Percentiles rank a stretch among this genome's conserved stretches.
Evolutionary conservation across 2,329 filamentous ascomycete species (phyloP).

Genomic region (Botrytis tulipae): DNA sequence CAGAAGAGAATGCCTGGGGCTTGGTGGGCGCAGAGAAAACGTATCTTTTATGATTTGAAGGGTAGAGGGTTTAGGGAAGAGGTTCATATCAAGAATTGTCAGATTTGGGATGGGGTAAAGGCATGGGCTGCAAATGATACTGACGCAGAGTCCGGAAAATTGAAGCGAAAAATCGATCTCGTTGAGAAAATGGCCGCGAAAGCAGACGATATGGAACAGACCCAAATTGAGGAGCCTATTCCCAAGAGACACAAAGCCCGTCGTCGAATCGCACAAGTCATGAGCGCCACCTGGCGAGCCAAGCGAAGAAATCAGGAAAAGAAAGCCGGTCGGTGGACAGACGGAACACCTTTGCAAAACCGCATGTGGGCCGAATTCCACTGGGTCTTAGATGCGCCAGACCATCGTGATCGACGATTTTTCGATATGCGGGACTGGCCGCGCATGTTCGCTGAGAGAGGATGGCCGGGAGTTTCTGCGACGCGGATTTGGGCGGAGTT

Average conservation of each 20-base stretch:
- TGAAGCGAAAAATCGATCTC: conserved; percentile 13
- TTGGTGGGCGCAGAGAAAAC: conserved; percentile 27
- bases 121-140: conserved; percentile 9
- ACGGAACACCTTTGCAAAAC: conserved; percentile 28
- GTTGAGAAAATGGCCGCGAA: not conserved
- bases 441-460: not conserved
- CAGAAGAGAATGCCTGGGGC: conserved; percentile 23
- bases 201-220: not conserved
- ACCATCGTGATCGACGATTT: conserved; percentile 15
- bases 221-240: not conserved
- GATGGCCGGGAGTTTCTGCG: not conserved
- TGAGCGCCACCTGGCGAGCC: conserved; percentile 28
- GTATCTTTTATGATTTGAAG: conserved; percentile 20
- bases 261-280: conserved; percentile 23
- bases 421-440: conserved; percentile 9
- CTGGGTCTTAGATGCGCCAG: conserved; percentile 29
- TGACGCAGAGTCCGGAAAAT: not conserved
- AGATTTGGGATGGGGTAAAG: conserved; percentile 2
- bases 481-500: not conserved
- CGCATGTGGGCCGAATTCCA: conserved; percentile 31
- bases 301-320: conserved; percentile 29
- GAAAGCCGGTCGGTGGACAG: conserved; percentile 32
- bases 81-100: conserved; percentile 13
- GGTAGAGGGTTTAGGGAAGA: conserved; percentile 24
- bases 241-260: conserved; percentile 22